Base-by-base conservation (phyloP, 768 basidiomycete species). In the Calocera viscosa region DNA sequence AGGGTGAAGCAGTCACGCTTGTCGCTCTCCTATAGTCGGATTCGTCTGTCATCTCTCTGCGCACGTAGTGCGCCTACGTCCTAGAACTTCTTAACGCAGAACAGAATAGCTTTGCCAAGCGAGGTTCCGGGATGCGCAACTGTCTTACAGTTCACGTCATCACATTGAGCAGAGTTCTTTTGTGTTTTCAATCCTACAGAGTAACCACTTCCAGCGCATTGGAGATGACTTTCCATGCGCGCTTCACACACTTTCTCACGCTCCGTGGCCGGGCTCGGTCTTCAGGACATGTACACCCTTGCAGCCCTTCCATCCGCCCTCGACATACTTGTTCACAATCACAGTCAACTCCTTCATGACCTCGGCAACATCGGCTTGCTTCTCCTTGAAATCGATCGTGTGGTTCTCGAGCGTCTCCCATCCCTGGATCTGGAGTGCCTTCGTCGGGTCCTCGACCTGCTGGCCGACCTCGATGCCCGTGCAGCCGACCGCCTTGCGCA, bases 371-470 rank as follows among this genome's bases (percentile, higher is more conserved):
- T 60, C 53, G 16, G 53, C 53, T 19, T 60, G 53, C 53, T 60
- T 60, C 53, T 60, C 14, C 53, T 60, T 60, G 53, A 60, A 60
- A 19, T 60, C 53, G 30, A 60, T 32, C 53, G 26, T 60, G 26
- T 60, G 53, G 53, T 60, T 60, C 53, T 60, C 53, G 14, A 60
- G 11, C 14, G 53, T 60, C 53, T 60, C 53, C 53, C 53, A 60
- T 30, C 53, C 53, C 30, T 60, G 53, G 53, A 60, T 60, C 53
- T 60, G 53, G 53, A 60, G 53, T 10, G 53, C 53, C 53, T 60
- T 60, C 14, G 53, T 60, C 53, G 53, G 53, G 19, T 60, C 53
- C 53, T 60, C 53, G 53, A 60, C 53, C 53, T 60, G 53, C 30
- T 60, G 53, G 5, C 53, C 53, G 22, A 60, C 53, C 53, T 60